These are phyloP conservation scores for Phytophthora cryptogea DNA, from an alignment of 352 stramenopile species.

Conservation along the genomic window DNA sequence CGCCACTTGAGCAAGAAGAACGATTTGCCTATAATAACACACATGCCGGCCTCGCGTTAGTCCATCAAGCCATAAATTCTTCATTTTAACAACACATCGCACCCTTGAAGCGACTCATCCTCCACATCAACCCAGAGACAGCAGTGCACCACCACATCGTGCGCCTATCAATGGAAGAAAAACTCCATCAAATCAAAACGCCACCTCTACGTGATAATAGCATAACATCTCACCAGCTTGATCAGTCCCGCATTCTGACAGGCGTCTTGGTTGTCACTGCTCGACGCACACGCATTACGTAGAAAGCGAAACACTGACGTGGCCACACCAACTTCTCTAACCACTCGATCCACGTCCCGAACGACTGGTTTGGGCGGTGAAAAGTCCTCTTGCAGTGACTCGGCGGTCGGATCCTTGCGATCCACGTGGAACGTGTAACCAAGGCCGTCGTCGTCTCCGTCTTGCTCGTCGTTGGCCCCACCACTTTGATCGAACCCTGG, in stretches of 20 bases:
- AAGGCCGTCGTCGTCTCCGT: conserved; percentile 64
- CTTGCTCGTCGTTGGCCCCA: conserved; percentile 18
- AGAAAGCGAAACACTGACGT: conserved; percentile 72
- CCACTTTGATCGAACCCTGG: neutral
- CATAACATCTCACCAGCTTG: conserved; percentile 13
- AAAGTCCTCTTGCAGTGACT: conserved; percentile 36
- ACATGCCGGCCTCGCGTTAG: conserved; percentile 1
- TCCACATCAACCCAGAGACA: conserved; percentile 69
- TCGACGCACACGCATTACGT: conserved; percentile 68
- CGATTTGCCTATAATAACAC: conserved; percentile 37
- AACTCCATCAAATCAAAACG: conserved; percentile 6
- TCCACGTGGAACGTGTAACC: conserved; percentile 71
- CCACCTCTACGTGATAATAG: neutral
- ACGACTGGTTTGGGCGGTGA: conserved; percentile 37
- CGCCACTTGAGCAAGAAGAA: conserved; percentile 64
- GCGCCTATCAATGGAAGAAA: conserved; percentile 32
- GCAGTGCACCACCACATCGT: conserved; percentile 41
- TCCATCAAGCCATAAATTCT: neutral
- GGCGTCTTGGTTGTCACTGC: conserved; percentile 51
- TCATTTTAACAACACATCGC: conserved; percentile 8
- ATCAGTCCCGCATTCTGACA: conserved; percentile 35
- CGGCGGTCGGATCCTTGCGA: conserved; percentile 32
- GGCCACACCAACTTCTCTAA: conserved; percentile 16
- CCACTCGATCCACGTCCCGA: conserved; percentile 7
- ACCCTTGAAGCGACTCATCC: conserved; percentile 52